Conservation (phyloP, 306 rosid species). For the Castanospermum australe region DNA sequence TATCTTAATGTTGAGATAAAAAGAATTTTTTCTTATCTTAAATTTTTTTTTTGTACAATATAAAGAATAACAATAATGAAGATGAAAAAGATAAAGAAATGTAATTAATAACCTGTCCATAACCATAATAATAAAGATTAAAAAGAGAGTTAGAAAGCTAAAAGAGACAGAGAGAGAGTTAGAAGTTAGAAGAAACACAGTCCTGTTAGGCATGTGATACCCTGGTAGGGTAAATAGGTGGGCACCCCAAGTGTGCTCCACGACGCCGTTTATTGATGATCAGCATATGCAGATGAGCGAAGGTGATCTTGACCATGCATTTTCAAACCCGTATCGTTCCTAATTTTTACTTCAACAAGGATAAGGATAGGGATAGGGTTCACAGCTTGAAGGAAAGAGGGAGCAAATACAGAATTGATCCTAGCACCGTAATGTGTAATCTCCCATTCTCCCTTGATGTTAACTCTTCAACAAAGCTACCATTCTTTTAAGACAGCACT, state of each 20-base stretch:
- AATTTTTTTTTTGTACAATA: too few relatives aligned
- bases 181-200: not conserved
- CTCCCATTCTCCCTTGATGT: conserved; percentile 26
- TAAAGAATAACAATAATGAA: too few relatives aligned
- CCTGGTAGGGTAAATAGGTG: not conserved
- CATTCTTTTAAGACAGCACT: conserved; percentile 50
- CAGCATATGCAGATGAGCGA: conserved; percentile 15
- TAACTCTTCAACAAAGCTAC: conserved; percentile 37
- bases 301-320: not conserved
- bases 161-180: too few relatives aligned
- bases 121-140: too few relatives aligned
- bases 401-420: not conserved
- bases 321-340: too few relatives aligned
- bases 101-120: too few relatives aligned
- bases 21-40: too few relatives aligned
- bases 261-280: not conserved
- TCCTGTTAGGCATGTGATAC: not conserved
- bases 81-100: too few relatives aligned
- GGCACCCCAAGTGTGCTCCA: not conserved
- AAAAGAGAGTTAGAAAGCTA: not conserved
- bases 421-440: not conserved
- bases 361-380: not conserved
- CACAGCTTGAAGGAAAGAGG: not conserved
- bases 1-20: too few relatives aligned
- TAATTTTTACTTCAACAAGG: too few relatives aligned